Base-by-base conservation (phyloP, 2,329 filamentous ascomycete species). In the Mycogone perniciosa region DNA sequence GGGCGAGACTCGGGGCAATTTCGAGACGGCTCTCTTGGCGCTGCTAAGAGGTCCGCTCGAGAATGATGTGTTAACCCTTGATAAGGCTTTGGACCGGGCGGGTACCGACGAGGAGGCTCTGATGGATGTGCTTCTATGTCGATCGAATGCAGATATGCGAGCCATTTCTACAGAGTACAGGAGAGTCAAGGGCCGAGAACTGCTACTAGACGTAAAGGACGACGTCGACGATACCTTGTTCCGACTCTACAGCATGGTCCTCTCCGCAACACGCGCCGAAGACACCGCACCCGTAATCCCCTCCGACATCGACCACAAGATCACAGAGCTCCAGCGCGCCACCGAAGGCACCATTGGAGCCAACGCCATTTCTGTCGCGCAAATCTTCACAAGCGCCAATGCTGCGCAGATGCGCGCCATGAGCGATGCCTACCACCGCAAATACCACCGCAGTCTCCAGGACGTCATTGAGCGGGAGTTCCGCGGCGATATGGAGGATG, bases 141-240 rank as follows among this genome's bases (percentile, higher is more conserved):
- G 67, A 0, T 67, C 65, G 8, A 70, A 70, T 30, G 65, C 67
- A 3, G 67, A 70, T 37, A 59, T 69, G 1, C 58, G 61, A 4
- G 67, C 64, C 9, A 69, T 70, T 6, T 20, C 31, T 1, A 54
- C 57, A 3, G 62, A 67, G 52, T 70, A 67, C 31, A 60, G 50
- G 45, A 59, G 59, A 4, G 44, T 60, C 39, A 56, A 58, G 1
- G 62, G 60, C 44, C 58, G 55, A 2, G 65, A 69, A 1, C 58
- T 70, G 4, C 47, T 65, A 0, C 52, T 54, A 0, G 63, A 66
- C 42, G 61, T 69, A 31, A 64, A 62, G 50, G 58, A 62, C 7
- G 64, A 68, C 9, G 61, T 68, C 4, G 59, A 67, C 46, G 59
- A 63, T 1, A 60, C 51, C 0, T 49, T 68, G 4, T 52, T 60